Evolutionary conservation across 371 early-diverging fungal species (phyloP).

Genomic region (Basidiobolus meristosporus): DNA sequence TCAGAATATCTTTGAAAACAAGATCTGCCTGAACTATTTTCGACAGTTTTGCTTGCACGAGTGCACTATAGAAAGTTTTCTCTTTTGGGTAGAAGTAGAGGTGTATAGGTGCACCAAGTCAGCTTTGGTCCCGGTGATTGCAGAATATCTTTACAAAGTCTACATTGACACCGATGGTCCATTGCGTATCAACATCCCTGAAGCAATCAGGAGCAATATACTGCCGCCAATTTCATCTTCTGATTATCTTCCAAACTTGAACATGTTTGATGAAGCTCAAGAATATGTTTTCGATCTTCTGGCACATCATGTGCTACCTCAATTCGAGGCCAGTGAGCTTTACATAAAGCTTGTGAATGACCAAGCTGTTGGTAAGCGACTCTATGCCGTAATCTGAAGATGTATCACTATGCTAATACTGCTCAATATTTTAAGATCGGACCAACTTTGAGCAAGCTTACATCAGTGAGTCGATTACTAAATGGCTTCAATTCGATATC

Average conservation of each 20-base stretch:
- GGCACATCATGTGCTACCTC: constrained; percentile 23
- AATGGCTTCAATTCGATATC: too few species aligned
- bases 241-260: constrained; percentile 13
- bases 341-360: too few species aligned
- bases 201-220: constrained; percentile 22
- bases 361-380: too few species aligned
- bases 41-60: constrained; percentile 29
- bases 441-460: too few species aligned
- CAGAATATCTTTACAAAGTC: constrained; percentile 24
- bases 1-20: constrained; percentile 22
- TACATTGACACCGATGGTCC: constrained; percentile 24
- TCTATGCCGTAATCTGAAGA: too few species aligned
- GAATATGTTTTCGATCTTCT: constrained; percentile 27
- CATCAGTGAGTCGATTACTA: too few species aligned
- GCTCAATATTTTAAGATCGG: too few species aligned
- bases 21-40: constrained; percentile 20
- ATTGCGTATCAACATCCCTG: constrained; percentile 24
- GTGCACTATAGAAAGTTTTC: constrained; percentile 25
- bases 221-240: constrained; percentile 10
- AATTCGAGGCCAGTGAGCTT: constrained; percentile 20
- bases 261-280: constrained; percentile 36
- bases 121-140: constrained; percentile 1
- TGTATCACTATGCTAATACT: too few species aligned
- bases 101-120: constrained; percentile 8
- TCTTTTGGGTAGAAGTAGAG: constrained; percentile 39